A percentile compares a stretch with the other conserved stretches of the same genome.
Conservation (phyloP, 2,329 filamentous ascomycete species). For the Colletotrichum higginsianum region DNA sequence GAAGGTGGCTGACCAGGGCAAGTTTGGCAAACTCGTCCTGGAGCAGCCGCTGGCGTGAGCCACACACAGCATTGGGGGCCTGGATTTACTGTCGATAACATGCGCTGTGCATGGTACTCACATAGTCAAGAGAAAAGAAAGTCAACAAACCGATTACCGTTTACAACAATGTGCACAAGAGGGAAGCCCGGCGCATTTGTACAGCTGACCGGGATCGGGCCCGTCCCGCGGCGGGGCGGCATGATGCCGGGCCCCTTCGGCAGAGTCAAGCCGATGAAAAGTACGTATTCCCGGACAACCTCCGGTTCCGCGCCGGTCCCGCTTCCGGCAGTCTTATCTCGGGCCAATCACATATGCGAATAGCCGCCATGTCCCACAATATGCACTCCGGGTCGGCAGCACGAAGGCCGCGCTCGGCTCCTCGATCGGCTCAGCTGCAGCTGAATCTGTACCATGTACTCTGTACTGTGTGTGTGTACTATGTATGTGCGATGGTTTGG, state of each 20-base stretch:
- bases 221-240: conserved; percentile 28
- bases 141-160: neutral
- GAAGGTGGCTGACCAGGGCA: conserved; percentile 12
- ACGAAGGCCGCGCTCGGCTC: conserved; percentile 38
- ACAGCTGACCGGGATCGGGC: conserved; percentile 23
- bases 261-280: conserved; percentile 25
- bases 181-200: neutral
- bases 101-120: neutral
- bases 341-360: conserved; percentile 9
- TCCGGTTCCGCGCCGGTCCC: conserved; percentile 34
- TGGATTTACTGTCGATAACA: no score
- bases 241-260: conserved; percentile 15
- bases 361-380: conserved; percentile 11
- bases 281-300: conserved; percentile 7
- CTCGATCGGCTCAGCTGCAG: conserved; percentile 16
- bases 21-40: conserved; percentile 20
- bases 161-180: neutral
- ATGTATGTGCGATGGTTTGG: neutral
- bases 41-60: no score
- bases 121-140: neutral
- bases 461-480: no score
- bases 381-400: conserved; percentile 29
- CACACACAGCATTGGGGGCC: no score
- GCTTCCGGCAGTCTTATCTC: conserved; percentile 24
- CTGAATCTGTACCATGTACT: no score